Conservation (phyloP, 164 flowering plant species). For the Berberis thunbergii region DNA sequence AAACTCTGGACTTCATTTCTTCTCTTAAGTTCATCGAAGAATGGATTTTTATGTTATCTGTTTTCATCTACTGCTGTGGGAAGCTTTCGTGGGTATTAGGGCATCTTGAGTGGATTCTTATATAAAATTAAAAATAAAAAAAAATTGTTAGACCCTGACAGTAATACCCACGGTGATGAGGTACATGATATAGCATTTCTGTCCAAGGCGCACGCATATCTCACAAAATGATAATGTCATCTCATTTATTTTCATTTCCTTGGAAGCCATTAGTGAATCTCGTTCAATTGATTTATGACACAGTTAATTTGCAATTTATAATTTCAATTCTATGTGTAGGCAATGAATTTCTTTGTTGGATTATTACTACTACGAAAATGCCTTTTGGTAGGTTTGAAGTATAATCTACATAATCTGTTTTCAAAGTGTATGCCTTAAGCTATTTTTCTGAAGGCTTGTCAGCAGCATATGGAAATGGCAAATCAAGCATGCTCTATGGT, state of each 20-base stretch:
- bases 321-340: too few relatives aligned
- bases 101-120: conserved; percentile 45
- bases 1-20: conserved; percentile 1
- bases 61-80: conserved; percentile 68
- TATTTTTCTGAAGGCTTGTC: too few relatives aligned
- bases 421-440: too few relatives aligned
- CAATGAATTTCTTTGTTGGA: background rate
- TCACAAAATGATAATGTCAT: conserved; percentile 94
- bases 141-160: conserved; percentile 20
- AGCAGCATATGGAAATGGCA: background rate
- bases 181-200: conserved; percentile 15
- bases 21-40: background rate
- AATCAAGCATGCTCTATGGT: background rate
- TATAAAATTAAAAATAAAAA: conserved; percentile 18
- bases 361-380: background rate
- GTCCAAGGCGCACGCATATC: background rate
- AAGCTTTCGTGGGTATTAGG: conserved; percentile 55
- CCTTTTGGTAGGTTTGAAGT: too few relatives aligned
- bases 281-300: too few relatives aligned
- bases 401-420: too few relatives aligned
- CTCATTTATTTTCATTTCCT: too few relatives aligned
- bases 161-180: conserved; percentile 24
- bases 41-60: too few relatives aligned
- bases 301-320: too few relatives aligned
- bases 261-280: too few relatives aligned